Conservation (phyloP, 331 rosid species). For the Saraca asoca region DNA sequence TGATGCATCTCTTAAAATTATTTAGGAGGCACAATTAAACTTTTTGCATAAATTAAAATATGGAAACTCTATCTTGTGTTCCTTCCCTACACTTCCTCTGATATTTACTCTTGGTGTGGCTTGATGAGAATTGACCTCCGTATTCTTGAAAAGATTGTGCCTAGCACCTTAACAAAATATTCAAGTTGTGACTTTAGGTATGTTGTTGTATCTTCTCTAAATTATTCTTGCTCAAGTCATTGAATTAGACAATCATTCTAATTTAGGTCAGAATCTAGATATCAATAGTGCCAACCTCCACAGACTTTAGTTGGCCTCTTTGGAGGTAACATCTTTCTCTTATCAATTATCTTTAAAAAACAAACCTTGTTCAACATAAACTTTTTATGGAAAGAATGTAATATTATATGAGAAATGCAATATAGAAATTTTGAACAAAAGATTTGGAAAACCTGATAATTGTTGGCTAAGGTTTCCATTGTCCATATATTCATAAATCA, state of each 20-base stretch:
- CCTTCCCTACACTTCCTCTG: neutral
- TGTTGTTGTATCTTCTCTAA: neutral
- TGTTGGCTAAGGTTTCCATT: slow-evolving; percentile 30
- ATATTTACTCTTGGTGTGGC: neutral
- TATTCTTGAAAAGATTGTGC: neutral
- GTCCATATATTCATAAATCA: slow-evolving; percentile 40
- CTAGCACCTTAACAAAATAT: neutral
- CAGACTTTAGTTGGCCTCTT: neutral
- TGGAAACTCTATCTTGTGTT: neutral
- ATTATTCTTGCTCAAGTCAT: neutral
- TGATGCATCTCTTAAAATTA: neutral
- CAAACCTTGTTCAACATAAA: no score
- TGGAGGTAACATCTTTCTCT: no score
- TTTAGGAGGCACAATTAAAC: neutral
- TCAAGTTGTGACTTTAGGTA: neutral
- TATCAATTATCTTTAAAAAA: no score
- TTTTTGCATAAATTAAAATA: neutral
- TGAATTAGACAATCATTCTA: neutral
- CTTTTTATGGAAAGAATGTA: neutral
- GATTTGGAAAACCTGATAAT: slow-evolving; percentile 17
- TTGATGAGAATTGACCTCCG: neutral
- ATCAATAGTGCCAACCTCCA: neutral
- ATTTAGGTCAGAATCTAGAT: neutral
- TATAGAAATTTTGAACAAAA: neutral
- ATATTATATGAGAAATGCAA: neutral